A percentile compares a stretch with the other conserved stretches of the same genome.
Evolutionary conservation across 768 basidiomycete species (phyloP).

Genomic region (Lactifluus subvellereus): DNA sequence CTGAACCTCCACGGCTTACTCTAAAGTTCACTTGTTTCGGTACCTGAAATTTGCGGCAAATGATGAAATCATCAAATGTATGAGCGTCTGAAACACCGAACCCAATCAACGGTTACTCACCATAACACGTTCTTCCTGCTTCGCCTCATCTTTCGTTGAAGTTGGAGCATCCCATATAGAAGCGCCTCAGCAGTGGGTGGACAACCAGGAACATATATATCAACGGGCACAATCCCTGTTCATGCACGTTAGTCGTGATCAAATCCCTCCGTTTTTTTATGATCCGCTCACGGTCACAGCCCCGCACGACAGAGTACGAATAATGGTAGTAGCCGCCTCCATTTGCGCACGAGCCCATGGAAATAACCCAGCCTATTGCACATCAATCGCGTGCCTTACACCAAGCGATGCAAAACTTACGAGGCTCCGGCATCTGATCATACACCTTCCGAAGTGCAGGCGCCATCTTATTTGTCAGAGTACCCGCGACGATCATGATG

Average conservation of each 20-base stretch:
- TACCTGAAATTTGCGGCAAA: conserved; percentile 30
- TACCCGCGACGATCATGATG: conserved; percentile 99
- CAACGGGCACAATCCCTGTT: conserved; percentile 91
- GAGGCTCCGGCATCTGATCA: conserved; percentile 98
- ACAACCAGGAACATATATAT: conserved; percentile 97
- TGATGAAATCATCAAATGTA: background rate
- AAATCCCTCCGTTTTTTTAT: background rate
- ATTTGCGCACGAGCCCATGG: conserved; percentile 99
- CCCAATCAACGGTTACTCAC: conserved; percentile 38
- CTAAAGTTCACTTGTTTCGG: conserved; percentile 46
- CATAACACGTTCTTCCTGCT: conserved; percentile 84
- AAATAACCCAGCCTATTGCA: conserved; percentile 87
- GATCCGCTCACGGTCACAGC: conserved; percentile 80
- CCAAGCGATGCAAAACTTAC: conserved; percentile 38
- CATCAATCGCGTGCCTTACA: conserved; percentile 1
- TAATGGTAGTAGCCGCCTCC: conserved; percentile 98
- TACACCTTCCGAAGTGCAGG: conserved; percentile 95
- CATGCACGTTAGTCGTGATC: conserved; percentile 12
- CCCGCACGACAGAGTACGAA: conserved; percentile 97
- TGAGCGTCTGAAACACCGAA: background rate
- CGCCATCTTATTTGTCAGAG: conserved; percentile 99
- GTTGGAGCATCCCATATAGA: conserved; percentile 92
- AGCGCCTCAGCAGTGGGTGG: conserved; percentile 95
- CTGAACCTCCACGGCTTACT: background rate
- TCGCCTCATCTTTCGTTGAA: conserved; percentile 93